Evolutionary conservation across 2,329 filamentous ascomycete genomes (phyloP).

Genomic region (Arthroderma uncinatum): DNA sequence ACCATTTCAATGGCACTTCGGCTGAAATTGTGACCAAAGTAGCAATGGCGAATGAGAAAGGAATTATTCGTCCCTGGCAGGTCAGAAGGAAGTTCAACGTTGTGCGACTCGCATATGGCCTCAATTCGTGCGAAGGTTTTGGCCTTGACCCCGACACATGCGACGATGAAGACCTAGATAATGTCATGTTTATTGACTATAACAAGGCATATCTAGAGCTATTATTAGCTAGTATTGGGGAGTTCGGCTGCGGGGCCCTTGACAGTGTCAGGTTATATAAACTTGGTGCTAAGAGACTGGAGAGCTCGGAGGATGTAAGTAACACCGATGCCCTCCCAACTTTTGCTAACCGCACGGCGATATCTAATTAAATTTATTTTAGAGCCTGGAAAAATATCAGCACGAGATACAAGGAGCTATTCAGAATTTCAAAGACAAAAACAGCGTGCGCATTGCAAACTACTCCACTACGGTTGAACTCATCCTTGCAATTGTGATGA

Average conservation of each 20-base stretch:
- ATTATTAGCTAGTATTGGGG: not conserved
- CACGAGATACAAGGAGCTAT: too few species aligned
- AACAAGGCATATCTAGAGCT: constrained; percentile 3
- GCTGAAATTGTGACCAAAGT: not conserved
- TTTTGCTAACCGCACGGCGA: too few species aligned
- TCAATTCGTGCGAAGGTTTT: not conserved
- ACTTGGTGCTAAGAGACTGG: not conserved
- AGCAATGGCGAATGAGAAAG: not conserved
- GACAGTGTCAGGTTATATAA: not conserved
- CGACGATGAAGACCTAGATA: not conserved
- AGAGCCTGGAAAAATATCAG: too few species aligned
- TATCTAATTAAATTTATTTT: too few species aligned
- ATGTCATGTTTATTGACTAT: constrained; percentile 4
- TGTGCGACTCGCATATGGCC: not conserved
- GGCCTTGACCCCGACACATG: not conserved
- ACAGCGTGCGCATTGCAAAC: not conserved
- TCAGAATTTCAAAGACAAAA: not conserved
- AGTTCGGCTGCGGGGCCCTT: not conserved
- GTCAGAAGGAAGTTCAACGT: not conserved
- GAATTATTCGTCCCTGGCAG: not conserved
- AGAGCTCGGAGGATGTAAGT: too few species aligned
- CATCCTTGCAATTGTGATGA: constrained; percentile 1
- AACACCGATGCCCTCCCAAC: too few species aligned
- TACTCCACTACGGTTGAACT: not conserved
- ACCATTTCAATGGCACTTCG: constrained; percentile 2